Evolutionary conservation across 2,329 filamentous ascomycete species (phyloP), one percentile per base, ranked within the genome.

Genomic region (Beauveria australis): DNA sequence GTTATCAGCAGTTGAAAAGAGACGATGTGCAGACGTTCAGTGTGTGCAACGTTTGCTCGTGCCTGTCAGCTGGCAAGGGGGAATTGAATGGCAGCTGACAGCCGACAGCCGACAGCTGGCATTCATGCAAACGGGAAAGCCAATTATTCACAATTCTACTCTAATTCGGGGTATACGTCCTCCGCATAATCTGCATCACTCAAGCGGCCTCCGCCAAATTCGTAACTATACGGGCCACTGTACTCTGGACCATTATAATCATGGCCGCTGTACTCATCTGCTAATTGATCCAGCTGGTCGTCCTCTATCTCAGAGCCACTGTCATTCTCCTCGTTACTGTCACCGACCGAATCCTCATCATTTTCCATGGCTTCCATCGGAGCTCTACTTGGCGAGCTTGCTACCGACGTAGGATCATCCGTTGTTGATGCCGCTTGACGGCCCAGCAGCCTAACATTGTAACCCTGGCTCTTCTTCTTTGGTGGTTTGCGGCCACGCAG

Each of bases 401-500:
- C 58, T 2, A 49, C 41, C 12, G 53, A 55, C 8, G 57, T 19
- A 19, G 44, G 58, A 5, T 61, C 58, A 7, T 59, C 41, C 5
- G 26, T 60, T 61, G 43, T 66, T 66, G 26, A 63, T 66, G 65
- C 33, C n/a, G 49, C 43, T n/a, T 18, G 19, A 12, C 33, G 54
- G 16, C 70, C 68, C 7, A 66, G 63, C 1, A 74, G 64, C 14
- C 70, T 68, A 8, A 72, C 70, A 22, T 72, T 73, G 40, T 75
- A 75, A 0, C 71, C 71, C 37, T 69, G 69, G 28, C 71, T 72
- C 63, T 71, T 74, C 66, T 72, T 75, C 64, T 71, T 74, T 2
- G 70, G 66, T 0, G 72, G 72, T 33, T 72, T 68, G 28, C 71
- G 66, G 9, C 74, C 74, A 1, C 73, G 66, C 7, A 76, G 64